Evolutionary conservation across 169 alveolate genomes (phyloP).

Genomic region (Babesia microti): DNA sequence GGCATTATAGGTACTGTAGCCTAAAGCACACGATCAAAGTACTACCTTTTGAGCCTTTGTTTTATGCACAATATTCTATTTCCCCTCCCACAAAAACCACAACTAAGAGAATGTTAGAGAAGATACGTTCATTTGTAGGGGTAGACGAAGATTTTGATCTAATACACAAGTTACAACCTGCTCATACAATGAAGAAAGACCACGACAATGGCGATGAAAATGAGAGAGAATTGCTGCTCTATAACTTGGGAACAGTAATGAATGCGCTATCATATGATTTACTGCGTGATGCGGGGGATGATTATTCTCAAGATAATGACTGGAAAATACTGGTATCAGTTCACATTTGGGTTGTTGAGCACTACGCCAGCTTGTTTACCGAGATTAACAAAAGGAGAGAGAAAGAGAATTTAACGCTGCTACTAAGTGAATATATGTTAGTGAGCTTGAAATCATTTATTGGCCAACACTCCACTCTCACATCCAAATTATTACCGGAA

Average conservation of each 20-base stretch:
- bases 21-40: no score
- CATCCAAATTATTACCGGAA: no score
- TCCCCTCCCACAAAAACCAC: no score
- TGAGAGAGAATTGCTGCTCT: conserved; percentile 5
- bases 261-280: conserved; percentile 22
- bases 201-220: conserved; percentile 5
- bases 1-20: no score
- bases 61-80: no score
- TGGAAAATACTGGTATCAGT: conserved; percentile 16
- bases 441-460: conserved; percentile 17
- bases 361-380: conserved; percentile 20
- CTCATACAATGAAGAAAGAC: no score
- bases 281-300: conserved; percentile 36
- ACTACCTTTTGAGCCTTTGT: no score
- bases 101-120: no score
- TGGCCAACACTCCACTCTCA: no score
- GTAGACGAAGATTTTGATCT: conserved; percentile 23
- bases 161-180: conserved; percentile 8
- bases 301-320: conserved; percentile 22
- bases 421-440: conserved; percentile 11
- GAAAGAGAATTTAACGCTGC: conserved; percentile 2
- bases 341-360: conserved; percentile 23
- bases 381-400: conserved; percentile 3
- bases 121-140: conserved; percentile 27
- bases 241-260: conserved; percentile 24